Evolutionary conservation across 2,329 filamentous ascomycete species (phyloP), one percentile per base, ranked within the genome.

Genomic region (Aspergillus novofumigatus): DNA sequence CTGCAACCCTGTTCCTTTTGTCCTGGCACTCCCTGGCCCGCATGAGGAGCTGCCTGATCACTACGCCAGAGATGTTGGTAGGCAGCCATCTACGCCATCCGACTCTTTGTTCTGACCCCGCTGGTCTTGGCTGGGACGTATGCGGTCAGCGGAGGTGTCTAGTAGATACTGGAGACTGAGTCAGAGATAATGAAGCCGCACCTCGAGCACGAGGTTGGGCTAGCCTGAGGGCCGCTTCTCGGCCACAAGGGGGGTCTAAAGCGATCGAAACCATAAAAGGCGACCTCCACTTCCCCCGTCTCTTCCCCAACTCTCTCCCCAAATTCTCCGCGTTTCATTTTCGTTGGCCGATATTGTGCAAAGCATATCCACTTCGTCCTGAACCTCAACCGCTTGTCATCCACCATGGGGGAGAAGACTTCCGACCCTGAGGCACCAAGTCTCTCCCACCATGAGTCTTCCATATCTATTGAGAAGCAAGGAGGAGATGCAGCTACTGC

Each of bases 341-440:
- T 20, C 8, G 42, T 10, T 11, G n/a, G 8, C 42, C 8, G 8
- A 20, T 10, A 45, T 23, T 45, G 10, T 45, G 10, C 6, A 3
- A 9, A 23, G 8, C 10, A 45, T 45, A 45, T 20, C 20, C 9
- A 45, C 42, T 23, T 23, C 3, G 4, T 21, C 41, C 20, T 9
- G 9, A 14, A 23, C 8, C 6, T 10, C 20, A 14, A 9, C 10
- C 6, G 21, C 3, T 4, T 20, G 21, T 23, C 42, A 23, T 20
- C 21, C 53, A 52, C 7, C 29, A 62, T 62, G 60, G 53, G 50
- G 42, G 52, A 59, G 41, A 60, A 59, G 20, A 41, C 21, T 6
- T 35, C 49, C 23, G 56, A 62, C 47, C 60, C 54, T 5, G 58
- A 60, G 26, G 49, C 51, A 2, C 53, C 58, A 9, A 23, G 42